These are phyloP conservation scores for Diutina pseudorugosa DNA, from an alignment of 1,139 yeast species.

Conservation along the genomic window DNA sequence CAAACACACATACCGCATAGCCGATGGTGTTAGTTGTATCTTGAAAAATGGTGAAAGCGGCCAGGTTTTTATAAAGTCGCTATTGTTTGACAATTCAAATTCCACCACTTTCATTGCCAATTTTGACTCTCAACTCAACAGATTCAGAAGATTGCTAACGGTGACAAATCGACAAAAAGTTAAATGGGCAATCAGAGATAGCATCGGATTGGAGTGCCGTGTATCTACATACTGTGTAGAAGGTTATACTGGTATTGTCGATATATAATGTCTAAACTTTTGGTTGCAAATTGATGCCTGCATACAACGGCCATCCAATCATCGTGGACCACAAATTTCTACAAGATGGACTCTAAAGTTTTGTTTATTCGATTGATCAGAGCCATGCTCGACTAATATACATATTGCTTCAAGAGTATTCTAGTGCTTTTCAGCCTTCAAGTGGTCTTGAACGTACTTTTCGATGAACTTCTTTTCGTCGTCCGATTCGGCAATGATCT, in stretches of 20 bases:
- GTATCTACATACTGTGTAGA: background rate
- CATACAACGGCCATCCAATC: background rate
- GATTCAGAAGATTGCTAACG: background rate
- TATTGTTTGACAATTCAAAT: background rate
- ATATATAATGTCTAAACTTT: background rate
- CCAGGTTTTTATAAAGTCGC: background rate
- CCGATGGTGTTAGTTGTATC: background rate
- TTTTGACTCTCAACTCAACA: background rate
- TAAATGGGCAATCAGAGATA: background rate
- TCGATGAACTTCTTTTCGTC: constrained; percentile 73
- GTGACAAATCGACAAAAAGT: background rate
- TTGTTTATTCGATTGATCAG: background rate
- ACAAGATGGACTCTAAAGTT: background rate
- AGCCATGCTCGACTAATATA: background rate
- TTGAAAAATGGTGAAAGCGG: background rate
- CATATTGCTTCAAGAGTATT: background rate
- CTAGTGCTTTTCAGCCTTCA: constrained; percentile 4
- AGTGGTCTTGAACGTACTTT: constrained; percentile 3
- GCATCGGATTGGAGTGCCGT: background rate
- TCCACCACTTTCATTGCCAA: background rate
- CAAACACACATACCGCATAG: background rate
- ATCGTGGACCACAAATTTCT: background rate
- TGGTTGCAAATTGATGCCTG: background rate
- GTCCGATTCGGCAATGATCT: constrained; percentile 65
- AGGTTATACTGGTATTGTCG: background rate